These are phyloP conservation scores for Stagonosporopsis chrysanthemi DNA, from an alignment of 2,329 filamentous ascomycete species.

Conservation along the genomic window DNA sequence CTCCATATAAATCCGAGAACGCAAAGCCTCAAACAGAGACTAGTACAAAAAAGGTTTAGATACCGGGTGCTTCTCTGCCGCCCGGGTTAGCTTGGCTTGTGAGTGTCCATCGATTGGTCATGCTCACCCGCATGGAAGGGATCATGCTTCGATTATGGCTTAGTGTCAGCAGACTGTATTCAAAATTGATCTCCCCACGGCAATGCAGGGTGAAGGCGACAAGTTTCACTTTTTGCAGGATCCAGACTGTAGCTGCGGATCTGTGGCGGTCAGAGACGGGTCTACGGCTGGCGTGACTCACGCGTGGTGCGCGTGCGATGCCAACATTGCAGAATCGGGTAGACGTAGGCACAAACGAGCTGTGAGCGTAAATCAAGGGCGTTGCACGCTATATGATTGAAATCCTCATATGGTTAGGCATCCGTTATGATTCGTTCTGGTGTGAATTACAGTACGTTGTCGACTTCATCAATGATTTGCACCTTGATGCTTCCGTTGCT, in stretches of 20 bases:
- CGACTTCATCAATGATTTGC: slow-evolving; percentile 61
- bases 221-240: background rate
- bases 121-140: too few species aligned
- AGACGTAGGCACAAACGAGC: background rate
- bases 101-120: too few species aligned
- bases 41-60: background rate
- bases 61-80: background rate
- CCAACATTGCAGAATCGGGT: background rate
- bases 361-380: background rate
- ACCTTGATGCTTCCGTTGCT: slow-evolving; percentile 66
- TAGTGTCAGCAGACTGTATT: background rate
- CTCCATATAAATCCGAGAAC: background rate
- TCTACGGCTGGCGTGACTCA: background rate
- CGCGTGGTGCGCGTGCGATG: background rate
- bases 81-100: background rate
- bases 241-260: background rate
- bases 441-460: slow-evolving; percentile 30
- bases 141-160: background rate
- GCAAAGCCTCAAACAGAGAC: background rate
- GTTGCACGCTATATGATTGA: background rate
- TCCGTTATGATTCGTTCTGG: background rate
- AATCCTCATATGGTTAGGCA: background rate
- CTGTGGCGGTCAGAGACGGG: background rate
- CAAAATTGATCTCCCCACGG: background rate
- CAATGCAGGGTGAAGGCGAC: background rate